Percentiles rank a stretch among this genome's conserved stretches.
phyloP scores from a whole-genome alignment of 1,284 basidiomycete genomes.

The Fomitopsis palustris region DNA sequence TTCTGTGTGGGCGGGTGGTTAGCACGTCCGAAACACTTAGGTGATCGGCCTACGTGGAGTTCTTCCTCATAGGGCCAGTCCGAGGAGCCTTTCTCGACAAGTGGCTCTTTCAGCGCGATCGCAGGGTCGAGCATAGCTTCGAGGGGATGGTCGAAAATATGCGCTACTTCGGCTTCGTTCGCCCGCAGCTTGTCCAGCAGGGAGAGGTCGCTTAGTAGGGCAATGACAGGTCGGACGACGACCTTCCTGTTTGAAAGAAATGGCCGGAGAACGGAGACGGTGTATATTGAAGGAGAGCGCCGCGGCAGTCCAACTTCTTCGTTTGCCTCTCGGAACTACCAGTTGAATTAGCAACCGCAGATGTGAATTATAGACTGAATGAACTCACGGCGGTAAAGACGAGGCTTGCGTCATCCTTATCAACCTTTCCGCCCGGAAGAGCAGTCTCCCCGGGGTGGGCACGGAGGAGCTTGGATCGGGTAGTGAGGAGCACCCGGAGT shows the following conservation, averaged over 20 bases:
- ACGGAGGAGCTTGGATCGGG: constrained; percentile 73
- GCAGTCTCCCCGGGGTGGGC: constrained; percentile 80
- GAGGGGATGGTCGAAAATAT: constrained; percentile 78
- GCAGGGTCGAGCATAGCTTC: constrained; percentile 64
- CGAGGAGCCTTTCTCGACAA: constrained; percentile 57
- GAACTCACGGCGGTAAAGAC: constrained; percentile 69
- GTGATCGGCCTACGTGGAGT: constrained; percentile 45
- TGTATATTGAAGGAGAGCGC: constrained; percentile 52
- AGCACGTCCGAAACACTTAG: constrained; percentile 4
- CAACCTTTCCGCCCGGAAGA: constrained; percentile 80
- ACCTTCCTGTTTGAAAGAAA: constrained; percentile 65
- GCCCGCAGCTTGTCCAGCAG: constrained; percentile 53
- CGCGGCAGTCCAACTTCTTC: constrained; percentile 78
- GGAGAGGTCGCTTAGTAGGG: constrained; percentile 54
- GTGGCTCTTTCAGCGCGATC: constrained; percentile 38
- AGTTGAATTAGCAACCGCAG: neutral
- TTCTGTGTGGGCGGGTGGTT: constrained; percentile 33
- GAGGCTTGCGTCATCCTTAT: constrained; percentile 60
- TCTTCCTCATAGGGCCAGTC: constrained; percentile 78
- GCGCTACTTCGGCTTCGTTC: constrained; percentile 67
- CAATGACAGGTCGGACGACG: constrained; percentile 70
- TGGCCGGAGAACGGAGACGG: constrained; percentile 66
- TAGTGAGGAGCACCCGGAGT: constrained; percentile 79
- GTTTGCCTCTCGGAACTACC: constrained; percentile 73
- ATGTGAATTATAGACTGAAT: neutral